Base-by-base conservation (phyloP, 148 eudicot genomes). In the Vaccinium darrowii region DNA sequence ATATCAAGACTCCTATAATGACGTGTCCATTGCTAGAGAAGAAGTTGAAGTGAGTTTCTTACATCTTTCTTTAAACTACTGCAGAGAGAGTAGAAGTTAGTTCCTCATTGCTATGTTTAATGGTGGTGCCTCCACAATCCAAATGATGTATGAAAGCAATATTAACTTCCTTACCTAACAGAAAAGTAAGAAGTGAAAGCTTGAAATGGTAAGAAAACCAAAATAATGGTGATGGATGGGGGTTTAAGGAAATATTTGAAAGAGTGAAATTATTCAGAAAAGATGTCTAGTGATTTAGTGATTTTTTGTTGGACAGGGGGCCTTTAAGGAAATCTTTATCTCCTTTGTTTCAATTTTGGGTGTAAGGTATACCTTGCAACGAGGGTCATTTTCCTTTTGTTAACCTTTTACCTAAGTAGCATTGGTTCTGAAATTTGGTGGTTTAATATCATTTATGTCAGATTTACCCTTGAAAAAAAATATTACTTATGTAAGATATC, bases 1-100 rank as follows among this genome's bases (percentile, higher is more conserved):
- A 78, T 77, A 97, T 97, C 54, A 93, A 89, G 88, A 95, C 98
- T 87, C 99, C 99, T 71, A 93, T 97, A 13, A 93, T 97, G 93
- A 97, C 99, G n/a, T 95, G 99, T 80, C 99, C 98, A 67, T 82
- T 95, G 90, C 86, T 88, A 1, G 87, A 88, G 73, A 84, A 81
- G 81, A 94, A 88, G 85, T 88, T 92, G 63, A 91, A 87, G 99
- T 95, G 80, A 91, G 98, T 89, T 53, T 1, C 79, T 72, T 71
- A 43, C 71, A 8, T 43, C 65, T 65, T 15, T 50, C 67, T 43
- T n/a, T 14, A 47, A 63, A 49, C 76, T 82, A 27, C 51, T 8
- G n/a, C 19, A 50, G 74, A 50, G 60, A 27, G 58, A 50, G 52
- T n/a, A 53, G 23, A 52, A 23, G 56, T 74, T 79, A n/a, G 16